A percentile compares a stretch with the other conserved stretches of the same genome.
Conservation (phyloP, 2,329 filamentous ascomycete species). For the Fonsecaea nubica region DNA sequence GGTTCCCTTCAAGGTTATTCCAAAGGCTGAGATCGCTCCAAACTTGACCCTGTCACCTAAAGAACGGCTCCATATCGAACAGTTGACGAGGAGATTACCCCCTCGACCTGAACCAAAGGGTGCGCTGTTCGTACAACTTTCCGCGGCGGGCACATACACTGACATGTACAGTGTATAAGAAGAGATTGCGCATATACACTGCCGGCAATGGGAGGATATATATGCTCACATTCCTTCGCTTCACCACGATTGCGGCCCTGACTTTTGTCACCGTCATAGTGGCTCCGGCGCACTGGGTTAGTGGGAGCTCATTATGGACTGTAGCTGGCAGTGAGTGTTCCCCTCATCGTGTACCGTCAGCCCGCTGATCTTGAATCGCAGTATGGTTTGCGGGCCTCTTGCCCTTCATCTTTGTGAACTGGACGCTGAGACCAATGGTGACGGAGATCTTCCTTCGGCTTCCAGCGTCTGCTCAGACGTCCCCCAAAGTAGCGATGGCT, state of each 20-base stretch:
- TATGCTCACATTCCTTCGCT: slow-evolving; percentile 72
- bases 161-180: slow-evolving; percentile 41
- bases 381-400: slow-evolving; percentile 58
- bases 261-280: slow-evolving; percentile 69
- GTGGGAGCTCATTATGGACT: slow-evolving; percentile 46
- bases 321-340: slow-evolving; percentile 31
- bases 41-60: slow-evolving; percentile 38
- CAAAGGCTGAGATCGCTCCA: slow-evolving; percentile 37
- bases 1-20: slow-evolving; percentile 38
- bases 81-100: slow-evolving; percentile 36
- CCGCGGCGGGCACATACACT: slow-evolving; percentile 2
- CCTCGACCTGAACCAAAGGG: slow-evolving; percentile 29
- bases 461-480: slow-evolving; percentile 68
- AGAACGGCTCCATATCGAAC: slow-evolving; percentile 40
- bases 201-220: slow-evolving; percentile 71
- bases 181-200: slow-evolving; percentile 74
- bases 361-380: slow-evolving; percentile 24
- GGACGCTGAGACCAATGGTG: slow-evolving; percentile 73
- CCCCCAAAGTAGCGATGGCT: slow-evolving; percentile 55
- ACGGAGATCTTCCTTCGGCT: slow-evolving; percentile 73
- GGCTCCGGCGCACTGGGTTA: slow-evolving; percentile 62
- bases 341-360: neutral
- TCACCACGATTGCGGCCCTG: slow-evolving; percentile 73
- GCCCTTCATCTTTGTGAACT: slow-evolving; percentile 69
- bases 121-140: slow-evolving; percentile 4